Conservation (phyloP, 2,329 filamentous ascomycete genomes). For the Neofusicoccum parvum region DNA sequence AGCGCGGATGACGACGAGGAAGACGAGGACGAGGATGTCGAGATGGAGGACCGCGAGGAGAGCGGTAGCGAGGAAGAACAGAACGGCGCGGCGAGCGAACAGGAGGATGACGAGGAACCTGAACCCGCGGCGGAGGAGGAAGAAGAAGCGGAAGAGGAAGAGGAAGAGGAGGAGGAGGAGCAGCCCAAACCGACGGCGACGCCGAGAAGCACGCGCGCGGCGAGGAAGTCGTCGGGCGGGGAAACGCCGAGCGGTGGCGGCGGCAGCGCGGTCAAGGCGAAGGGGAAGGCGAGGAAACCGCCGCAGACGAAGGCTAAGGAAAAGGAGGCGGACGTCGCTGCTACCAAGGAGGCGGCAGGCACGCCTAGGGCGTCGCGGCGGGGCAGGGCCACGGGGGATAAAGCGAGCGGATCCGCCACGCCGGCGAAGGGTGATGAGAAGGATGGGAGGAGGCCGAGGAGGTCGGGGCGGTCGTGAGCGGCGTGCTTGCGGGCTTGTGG, state of each 20-base stretch:
- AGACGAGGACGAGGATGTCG: conserved; percentile 28
- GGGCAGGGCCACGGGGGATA: not conserved
- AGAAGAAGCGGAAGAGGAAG: conserved; percentile 26
- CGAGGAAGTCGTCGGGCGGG: not conserved
- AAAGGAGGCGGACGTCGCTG: not conserved
- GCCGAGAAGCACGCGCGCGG: not conserved
- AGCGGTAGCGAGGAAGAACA: conserved; percentile 6
- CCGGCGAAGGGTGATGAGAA: not conserved
- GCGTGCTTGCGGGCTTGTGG: too few species aligned
- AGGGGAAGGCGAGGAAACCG: not conserved
- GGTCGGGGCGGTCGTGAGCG: not conserved
- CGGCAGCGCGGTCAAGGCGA: not conserved
- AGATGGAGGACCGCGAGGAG: conserved; percentile 28
- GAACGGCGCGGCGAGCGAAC: not conserved
- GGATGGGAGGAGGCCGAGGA: not conserved
- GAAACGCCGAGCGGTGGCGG: not conserved
- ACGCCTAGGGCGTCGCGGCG: not conserved
- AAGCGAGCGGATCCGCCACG: not conserved
- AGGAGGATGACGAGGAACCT: conserved; percentile 23
- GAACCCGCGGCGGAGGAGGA: conserved; percentile 24
- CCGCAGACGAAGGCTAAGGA: not conserved
- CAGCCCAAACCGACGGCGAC: conserved; percentile 22
- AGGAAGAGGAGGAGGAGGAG: conserved; percentile 30
- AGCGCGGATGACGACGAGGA: conserved; percentile 29
- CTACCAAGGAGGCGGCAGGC: too few species aligned